Conservation (phyloP, 768 basidiomycete genomes). For the Asterophora lycoperdoides region DNA sequence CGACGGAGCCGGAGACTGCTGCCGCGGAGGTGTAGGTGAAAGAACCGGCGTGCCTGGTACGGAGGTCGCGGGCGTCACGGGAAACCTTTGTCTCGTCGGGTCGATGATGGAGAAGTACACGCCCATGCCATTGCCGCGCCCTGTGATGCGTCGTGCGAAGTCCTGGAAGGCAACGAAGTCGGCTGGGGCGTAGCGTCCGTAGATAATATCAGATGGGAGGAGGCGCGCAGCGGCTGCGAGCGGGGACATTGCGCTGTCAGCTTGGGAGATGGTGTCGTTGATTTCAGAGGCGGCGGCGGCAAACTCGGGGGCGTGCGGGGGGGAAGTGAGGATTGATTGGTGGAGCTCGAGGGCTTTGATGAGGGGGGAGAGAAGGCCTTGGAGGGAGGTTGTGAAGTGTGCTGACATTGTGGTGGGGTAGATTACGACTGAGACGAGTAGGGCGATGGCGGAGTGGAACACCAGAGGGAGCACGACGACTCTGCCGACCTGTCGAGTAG, state of each 20-base stretch:
- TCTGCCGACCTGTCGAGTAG: constrained; percentile 39
- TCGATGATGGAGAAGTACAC: constrained; percentile 64
- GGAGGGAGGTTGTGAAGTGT: constrained; percentile 49
- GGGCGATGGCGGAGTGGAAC: constrained; percentile 54
- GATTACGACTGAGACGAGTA: constrained; percentile 47
- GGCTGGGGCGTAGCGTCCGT: constrained; percentile 51
- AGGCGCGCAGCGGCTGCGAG: constrained; percentile 50
- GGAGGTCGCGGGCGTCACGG: constrained; percentile 41
- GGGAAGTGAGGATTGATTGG: constrained; percentile 37
- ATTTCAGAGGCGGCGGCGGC: constrained; percentile 25
- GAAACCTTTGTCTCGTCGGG: constrained; percentile 55
- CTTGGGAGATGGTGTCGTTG: constrained; percentile 27
- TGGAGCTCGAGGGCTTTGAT: constrained; percentile 43
- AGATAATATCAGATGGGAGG: constrained; percentile 56
- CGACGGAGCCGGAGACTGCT: not conserved
- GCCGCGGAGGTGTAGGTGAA: constrained; percentile 7
- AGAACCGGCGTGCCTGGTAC: constrained; percentile 24
- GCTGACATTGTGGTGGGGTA: constrained; percentile 65
- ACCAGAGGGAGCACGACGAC: constrained; percentile 51
- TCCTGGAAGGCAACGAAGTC: constrained; percentile 52
- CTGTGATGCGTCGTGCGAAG: constrained; percentile 45
- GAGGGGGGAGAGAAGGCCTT: constrained; percentile 46
- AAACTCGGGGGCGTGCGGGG: constrained; percentile 40
- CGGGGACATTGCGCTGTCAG: constrained; percentile 48
- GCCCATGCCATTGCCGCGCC: constrained; percentile 57